Evolutionary conservation across 1,139 yeast species (phyloP).

Genomic region (Pneumocystis carinii): DNA sequence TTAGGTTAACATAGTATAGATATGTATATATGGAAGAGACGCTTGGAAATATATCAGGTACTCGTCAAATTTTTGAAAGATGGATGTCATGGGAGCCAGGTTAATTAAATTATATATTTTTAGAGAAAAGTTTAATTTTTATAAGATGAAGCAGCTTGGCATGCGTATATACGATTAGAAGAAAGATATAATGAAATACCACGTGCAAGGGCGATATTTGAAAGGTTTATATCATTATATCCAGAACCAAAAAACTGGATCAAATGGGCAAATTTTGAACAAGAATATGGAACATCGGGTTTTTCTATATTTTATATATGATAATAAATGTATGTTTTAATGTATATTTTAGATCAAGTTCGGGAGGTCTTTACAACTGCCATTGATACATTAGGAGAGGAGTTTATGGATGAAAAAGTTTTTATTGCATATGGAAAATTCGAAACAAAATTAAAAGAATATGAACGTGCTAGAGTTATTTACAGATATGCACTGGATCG

Average conservation of each 20-base stretch:
- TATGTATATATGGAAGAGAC: slow-evolving; percentile 75
- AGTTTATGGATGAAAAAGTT: slow-evolving; percentile 28
- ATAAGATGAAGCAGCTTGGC: slow-evolving; percentile 47
- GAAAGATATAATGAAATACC: slow-evolving; percentile 44
- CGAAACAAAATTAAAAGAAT: slow-evolving; percentile 52
- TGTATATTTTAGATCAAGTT: slow-evolving; percentile 23
- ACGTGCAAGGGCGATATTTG: slow-evolving; percentile 44
- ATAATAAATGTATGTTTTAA: background rate
- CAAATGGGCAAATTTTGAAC: slow-evolving; percentile 47
- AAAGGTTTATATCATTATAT: slow-evolving; percentile 39
- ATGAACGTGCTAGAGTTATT: slow-evolving; percentile 53
- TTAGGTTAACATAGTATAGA: background rate
- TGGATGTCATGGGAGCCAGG: slow-evolving; percentile 60
- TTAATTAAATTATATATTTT: background rate
- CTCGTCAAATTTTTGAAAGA: slow-evolving; percentile 52
- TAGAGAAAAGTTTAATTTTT: slow-evolving; percentile 16
- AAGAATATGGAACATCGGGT: slow-evolving; percentile 32
- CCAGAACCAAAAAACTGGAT: slow-evolving; percentile 51
- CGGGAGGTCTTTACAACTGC: slow-evolving; percentile 57
- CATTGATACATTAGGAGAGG: slow-evolving; percentile 36
- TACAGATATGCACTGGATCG: slow-evolving; percentile 38
- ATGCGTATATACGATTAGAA: slow-evolving; percentile 59
- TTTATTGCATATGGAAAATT: slow-evolving; percentile 50
- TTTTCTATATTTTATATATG: background rate
- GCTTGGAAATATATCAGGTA: slow-evolving; percentile 46